A percentile compares a stretch with the other conserved stretches of the same genome.
These are phyloP conservation scores for Fistulifera pelliculosa DNA, from an alignment of 108 stramenopile species.

Conservation along the genomic window DNA sequence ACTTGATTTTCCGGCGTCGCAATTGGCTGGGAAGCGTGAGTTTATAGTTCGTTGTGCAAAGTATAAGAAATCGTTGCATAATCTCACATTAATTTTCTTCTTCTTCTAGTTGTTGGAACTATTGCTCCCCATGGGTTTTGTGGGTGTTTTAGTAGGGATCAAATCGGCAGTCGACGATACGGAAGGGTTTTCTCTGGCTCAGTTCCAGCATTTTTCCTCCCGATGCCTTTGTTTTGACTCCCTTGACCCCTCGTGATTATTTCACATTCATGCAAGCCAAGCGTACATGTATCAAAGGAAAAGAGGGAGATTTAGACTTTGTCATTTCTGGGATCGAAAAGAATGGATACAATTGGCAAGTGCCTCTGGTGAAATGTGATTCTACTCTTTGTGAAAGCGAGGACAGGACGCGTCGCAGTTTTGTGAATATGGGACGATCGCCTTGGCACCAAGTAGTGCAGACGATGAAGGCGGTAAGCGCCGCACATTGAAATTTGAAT, in stretches of 20 bases:
- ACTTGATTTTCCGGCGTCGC: constrained; percentile 59
- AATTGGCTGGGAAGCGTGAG: constrained; percentile 56
- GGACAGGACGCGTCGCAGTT: constrained; percentile 58
- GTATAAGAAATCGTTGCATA: too few relatives aligned
- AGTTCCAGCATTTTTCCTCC: constrained; percentile 35
- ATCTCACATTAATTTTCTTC: constrained; percentile 6
- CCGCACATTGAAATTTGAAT: constrained; percentile 43
- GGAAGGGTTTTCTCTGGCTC: constrained; percentile 28
- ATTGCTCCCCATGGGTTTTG: constrained; percentile 49
- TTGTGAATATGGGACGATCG: constrained; percentile 54
- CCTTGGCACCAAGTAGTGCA: constrained; percentile 26
- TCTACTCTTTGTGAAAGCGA: constrained; percentile 29
- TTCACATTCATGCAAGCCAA: constrained; percentile 49
- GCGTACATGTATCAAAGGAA: constrained; percentile 26
- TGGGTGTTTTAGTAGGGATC: constrained; percentile 49
- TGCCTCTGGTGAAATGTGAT: constrained; percentile 75
- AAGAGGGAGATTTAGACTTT: background rate
- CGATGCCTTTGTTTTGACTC: constrained; percentile 25
- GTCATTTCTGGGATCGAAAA: constrained; percentile 26
- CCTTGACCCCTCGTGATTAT: constrained; percentile 60
- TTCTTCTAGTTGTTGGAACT: constrained; percentile 58
- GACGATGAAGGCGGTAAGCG: constrained; percentile 15
- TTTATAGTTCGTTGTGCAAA: too few relatives aligned
- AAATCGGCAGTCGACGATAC: constrained; percentile 38
- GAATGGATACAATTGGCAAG: constrained; percentile 45